Evolutionary conservation across 2,329 filamentous ascomycete species (phyloP).

Genomic region (Huntiella omanensis): DNA sequence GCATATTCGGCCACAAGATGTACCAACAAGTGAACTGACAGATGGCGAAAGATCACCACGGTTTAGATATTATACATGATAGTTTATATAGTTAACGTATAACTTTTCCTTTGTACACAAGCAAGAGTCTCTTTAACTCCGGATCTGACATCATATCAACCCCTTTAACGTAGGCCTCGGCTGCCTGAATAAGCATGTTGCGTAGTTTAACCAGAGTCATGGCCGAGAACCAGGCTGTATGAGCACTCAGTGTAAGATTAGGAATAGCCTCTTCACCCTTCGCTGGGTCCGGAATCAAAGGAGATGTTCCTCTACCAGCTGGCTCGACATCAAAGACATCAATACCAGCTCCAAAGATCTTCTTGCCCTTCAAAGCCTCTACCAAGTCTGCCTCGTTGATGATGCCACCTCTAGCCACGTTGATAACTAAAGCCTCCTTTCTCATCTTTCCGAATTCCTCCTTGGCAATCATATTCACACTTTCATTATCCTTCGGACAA

Average conservation of each 20-base stretch:
- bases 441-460: constrained; percentile 13
- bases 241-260: constrained; percentile 4
- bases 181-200: constrained; percentile 2
- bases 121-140: neutral
- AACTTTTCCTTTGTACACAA: constrained; percentile 6
- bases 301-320: constrained; percentile 10
- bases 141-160: neutral
- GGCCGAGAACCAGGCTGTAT: constrained; percentile 7
- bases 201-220: constrained; percentile 3
- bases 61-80: constrained; percentile 19
- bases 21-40: constrained; percentile 21
- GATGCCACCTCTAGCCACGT: constrained; percentile 19
- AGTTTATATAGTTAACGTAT: neutral
- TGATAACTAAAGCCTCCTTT: constrained; percentile 15
- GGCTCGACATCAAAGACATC: constrained; percentile 19
- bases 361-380: constrained; percentile 16
- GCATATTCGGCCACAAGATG: constrained; percentile 19
- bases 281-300: constrained; percentile 5
- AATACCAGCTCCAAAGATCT: constrained; percentile 19
- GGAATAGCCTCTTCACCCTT: constrained; percentile 4
- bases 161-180: constrained; percentile 1
- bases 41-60: constrained; percentile 21
- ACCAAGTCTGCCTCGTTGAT: constrained; percentile 20
- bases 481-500: constrained; percentile 14
- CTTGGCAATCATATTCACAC: constrained; percentile 12